These are phyloP conservation scores for Tylopilus sp. DNA, from an alignment of 768 basidiomycete genomes.

Conservation along the genomic window DNA sequence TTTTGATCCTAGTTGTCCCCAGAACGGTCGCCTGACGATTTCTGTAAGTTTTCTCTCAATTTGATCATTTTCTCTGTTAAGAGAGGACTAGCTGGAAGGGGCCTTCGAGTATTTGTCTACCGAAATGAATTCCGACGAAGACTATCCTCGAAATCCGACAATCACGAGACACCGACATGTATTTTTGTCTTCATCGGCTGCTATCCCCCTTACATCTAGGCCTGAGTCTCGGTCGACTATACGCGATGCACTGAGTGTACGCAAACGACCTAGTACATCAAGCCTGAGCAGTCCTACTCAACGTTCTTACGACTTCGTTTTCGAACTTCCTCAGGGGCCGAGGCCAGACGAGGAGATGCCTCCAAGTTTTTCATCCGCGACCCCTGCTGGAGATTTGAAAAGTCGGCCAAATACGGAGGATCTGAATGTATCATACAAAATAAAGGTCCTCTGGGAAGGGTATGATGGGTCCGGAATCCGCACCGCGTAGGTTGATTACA, in stretches of 20 bases:
- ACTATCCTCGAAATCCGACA: conserved; percentile 18
- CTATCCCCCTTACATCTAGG: conserved; percentile 37
- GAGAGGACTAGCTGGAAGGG: conserved; percentile 53
- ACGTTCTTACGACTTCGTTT: conserved; percentile 45
- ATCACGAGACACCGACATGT: conserved; percentile 38
- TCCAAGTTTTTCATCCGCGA: conserved; percentile 47
- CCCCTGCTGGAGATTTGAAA: conserved; percentile 24
- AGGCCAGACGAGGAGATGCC: conserved; percentile 59
- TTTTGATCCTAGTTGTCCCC: conserved; percentile 50
- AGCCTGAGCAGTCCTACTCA: conserved; percentile 33
- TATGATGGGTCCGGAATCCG: conserved; percentile 40
- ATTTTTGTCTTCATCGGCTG: conserved; percentile 48
- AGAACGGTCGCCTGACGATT: conserved; percentile 55
- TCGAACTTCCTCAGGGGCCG: conserved; percentile 51
- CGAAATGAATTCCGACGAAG: conserved; percentile 16
- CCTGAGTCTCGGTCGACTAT: conserved; percentile 24
- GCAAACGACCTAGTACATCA: conserved; percentile 45
- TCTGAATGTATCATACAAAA: conserved; percentile 49
- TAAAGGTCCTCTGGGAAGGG: conserved; percentile 60
- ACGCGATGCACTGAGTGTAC: conserved; percentile 37
- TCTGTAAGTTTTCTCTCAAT: conserved; percentile 37
- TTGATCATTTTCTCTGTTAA: conserved; percentile 2
- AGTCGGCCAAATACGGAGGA: conserved; percentile 33
- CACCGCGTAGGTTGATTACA: conserved; percentile 44
- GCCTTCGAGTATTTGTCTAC: conserved; percentile 45